Percentiles rank a stretch among this genome's conserved stretches.
Conservation (phyloP, 2,329 filamentous ascomycete species). For the Calonectria montana region DNA sequence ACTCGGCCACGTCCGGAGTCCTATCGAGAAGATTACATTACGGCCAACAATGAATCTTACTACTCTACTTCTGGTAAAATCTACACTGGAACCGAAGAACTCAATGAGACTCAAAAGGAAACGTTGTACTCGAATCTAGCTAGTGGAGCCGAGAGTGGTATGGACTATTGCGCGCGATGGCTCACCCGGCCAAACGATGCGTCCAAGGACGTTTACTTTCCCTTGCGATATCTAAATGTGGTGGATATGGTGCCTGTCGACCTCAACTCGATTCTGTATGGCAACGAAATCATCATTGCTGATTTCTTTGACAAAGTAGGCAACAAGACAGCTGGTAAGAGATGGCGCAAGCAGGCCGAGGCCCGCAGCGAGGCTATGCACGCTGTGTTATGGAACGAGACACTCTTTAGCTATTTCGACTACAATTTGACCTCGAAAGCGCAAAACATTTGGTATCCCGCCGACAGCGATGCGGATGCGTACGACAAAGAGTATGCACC, state of each 20-base stretch:
- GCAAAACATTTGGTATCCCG: slow-evolving; percentile 66
- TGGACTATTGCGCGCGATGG: slow-evolving; percentile 73
- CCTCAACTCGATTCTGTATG: slow-evolving; percentile 76
- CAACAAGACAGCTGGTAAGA: slow-evolving; percentile 59
- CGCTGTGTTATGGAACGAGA: slow-evolving; percentile 72
- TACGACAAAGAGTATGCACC: slow-evolving; percentile 57
- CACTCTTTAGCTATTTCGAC: slow-evolving; percentile 74
- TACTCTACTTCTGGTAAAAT: slow-evolving; percentile 68
- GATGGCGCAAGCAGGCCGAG: slow-evolving; percentile 62
- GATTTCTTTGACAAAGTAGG: slow-evolving; percentile 63
- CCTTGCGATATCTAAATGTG: slow-evolving; percentile 72
- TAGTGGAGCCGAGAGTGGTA: slow-evolving; percentile 73
- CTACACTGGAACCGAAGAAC: slow-evolving; percentile 62
- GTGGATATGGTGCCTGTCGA: slow-evolving; percentile 71
- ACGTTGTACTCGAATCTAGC: slow-evolving; percentile 72
- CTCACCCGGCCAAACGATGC: slow-evolving; percentile 68
- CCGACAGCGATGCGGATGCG: slow-evolving; percentile 54
- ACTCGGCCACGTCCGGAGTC: slow-evolving; percentile 76
- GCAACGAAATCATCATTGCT: slow-evolving; percentile 71
- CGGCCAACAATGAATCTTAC: slow-evolving; percentile 74
- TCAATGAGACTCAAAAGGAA: slow-evolving; percentile 64
- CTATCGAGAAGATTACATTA: slow-evolving; percentile 73
- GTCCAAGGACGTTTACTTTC: slow-evolving; percentile 70
- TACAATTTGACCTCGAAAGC: slow-evolving; percentile 71
- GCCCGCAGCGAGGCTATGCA: slow-evolving; percentile 72